Percentiles rank a stretch among this genome's conserved stretches.
These are phyloP conservation scores for Tolypocladium pustulatum DNA, from an alignment of 2,329 filamentous ascomycete species.

Conservation along the genomic window DNA sequence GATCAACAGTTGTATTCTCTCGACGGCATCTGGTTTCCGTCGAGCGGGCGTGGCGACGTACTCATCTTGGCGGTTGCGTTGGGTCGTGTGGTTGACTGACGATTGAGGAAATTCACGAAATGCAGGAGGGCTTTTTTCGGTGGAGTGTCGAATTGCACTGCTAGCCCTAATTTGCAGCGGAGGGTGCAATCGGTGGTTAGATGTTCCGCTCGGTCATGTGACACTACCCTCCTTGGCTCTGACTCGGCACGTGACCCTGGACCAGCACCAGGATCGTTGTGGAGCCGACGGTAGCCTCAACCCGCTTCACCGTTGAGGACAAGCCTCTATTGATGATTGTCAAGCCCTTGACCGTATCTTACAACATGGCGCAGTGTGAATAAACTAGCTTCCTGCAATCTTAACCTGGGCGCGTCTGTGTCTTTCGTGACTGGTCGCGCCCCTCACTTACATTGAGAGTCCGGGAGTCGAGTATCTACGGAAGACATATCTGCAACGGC, in stretches of 20 bases:
- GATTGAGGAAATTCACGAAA: slow-evolving; percentile 23
- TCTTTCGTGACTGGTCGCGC: background rate
- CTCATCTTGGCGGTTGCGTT: slow-evolving; percentile 46
- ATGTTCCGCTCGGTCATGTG: slow-evolving; percentile 18
- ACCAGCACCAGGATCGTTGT: background rate
- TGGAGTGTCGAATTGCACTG: slow-evolving; percentile 22
- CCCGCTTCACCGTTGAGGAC: background rate
- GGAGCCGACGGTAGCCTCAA: background rate
- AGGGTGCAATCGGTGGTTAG: slow-evolving; percentile 11
- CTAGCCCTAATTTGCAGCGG: slow-evolving; percentile 24
- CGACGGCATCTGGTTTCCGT: background rate
- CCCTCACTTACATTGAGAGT: background rate
- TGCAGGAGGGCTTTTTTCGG: slow-evolving; percentile 23
- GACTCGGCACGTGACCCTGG: background rate
- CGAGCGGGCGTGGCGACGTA: slow-evolving; percentile 26
- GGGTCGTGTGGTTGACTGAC: slow-evolving; percentile 28
- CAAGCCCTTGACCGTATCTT: background rate
- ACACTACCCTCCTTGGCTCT: slow-evolving; percentile 10
- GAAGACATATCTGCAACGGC: background rate
- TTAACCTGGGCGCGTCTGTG: background rate
- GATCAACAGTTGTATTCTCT: background rate
- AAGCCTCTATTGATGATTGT: background rate
- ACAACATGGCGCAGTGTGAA: no score
- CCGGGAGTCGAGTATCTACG: background rate
- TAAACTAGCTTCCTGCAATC: background rate